Evolutionary conservation across 352 stramenopile genomes (phyloP).

Genomic region (Halophytophthora polymorphica): DNA sequence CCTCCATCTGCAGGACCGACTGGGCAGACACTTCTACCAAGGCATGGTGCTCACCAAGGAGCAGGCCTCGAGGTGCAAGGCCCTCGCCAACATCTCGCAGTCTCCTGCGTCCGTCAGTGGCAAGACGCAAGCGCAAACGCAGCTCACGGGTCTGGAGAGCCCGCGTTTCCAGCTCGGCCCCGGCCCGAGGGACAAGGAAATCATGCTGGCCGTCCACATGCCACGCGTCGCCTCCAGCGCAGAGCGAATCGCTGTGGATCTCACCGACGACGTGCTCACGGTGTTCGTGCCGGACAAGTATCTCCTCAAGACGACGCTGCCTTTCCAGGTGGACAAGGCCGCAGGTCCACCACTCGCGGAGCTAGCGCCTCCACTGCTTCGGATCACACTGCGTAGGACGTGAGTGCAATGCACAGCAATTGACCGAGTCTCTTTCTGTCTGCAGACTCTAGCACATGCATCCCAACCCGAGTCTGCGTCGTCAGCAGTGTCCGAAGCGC

Average conservation of each 20-base stretch:
- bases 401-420: slow-evolving; percentile 7
- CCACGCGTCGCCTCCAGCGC: slow-evolving; percentile 31
- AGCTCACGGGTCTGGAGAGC: slow-evolving; percentile 19
- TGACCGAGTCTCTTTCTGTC: background rate
- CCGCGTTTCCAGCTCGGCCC: slow-evolving; percentile 40
- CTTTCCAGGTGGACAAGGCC: slow-evolving; percentile 38
- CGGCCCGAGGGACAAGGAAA: slow-evolving; percentile 24
- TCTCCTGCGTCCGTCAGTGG: too few relatives aligned
- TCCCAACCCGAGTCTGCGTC: too few relatives aligned
- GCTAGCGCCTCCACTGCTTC: slow-evolving; percentile 28
- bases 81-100: slow-evolving; percentile 17
- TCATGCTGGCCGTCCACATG: slow-evolving; percentile 42
- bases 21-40: slow-evolving; percentile 59
- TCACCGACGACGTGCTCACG: slow-evolving; percentile 42
- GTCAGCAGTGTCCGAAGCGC: too few relatives aligned
- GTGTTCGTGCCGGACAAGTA: slow-evolving; percentile 58
- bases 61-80: slow-evolving; percentile 54
- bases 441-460: too few relatives aligned
- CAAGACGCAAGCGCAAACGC: too few relatives aligned
- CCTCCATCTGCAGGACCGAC: slow-evolving; percentile 47
- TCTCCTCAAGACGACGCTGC: slow-evolving; percentile 40
- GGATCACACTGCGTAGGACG: slow-evolving; percentile 22
- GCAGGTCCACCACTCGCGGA: slow-evolving; percentile 13
- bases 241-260: slow-evolving; percentile 42
- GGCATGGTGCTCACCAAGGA: slow-evolving; percentile 65